A percentile compares a stretch with the other conserved stretches of the same genome.
Evolutionary conservation across 2,329 filamentous ascomycete genomes (phyloP).

Genomic region (Colletotrichum plurivorum): DNA sequence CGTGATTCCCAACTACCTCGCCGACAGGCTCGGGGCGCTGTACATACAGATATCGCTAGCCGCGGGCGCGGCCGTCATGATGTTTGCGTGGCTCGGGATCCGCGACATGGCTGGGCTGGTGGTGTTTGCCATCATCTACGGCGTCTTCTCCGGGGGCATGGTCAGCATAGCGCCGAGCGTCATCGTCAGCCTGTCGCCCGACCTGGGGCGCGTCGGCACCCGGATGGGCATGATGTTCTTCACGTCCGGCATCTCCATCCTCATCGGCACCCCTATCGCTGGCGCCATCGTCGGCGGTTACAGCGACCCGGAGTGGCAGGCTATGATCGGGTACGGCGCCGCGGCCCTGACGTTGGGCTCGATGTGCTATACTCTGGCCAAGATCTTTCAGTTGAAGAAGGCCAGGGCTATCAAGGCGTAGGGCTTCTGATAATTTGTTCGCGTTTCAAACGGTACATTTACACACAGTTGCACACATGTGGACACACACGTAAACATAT

Average conservation of each 20-base stretch:
- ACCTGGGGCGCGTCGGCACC: constrained; percentile 52
- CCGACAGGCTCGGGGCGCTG: constrained; percentile 58
- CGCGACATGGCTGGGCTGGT: constrained; percentile 52
- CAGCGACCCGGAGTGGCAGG: constrained; percentile 30
- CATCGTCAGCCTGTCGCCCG: constrained; percentile 52
- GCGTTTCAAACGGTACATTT: too few relatives aligned
- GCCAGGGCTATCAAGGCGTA: constrained; percentile 7
- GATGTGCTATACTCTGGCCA: constrained; percentile 28
- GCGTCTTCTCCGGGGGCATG: constrained; percentile 61
- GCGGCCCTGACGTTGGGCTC: constrained; percentile 32
- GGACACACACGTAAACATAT: too few relatives aligned
- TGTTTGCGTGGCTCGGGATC: constrained; percentile 58
- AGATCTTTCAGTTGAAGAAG: constrained; percentile 36
- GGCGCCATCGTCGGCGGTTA: constrained; percentile 46
- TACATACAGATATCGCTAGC: constrained; percentile 54
- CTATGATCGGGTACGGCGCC: constrained; percentile 38
- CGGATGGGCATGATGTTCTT: constrained; percentile 53
- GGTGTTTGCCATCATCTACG: constrained; percentile 60
- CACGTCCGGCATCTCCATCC: constrained; percentile 58
- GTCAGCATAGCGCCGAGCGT: constrained; percentile 59
- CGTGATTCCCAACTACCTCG: constrained; percentile 59
- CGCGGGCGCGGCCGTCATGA: constrained; percentile 51
- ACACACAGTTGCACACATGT: too few relatives aligned
- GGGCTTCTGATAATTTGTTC: not conserved
- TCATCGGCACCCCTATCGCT: constrained; percentile 63